Evolutionary conservation across 2,329 filamentous ascomycete genomes (phyloP), one percentile per base, ranked within the genome.

Genomic region (Rutstroemia sp.): DNA sequence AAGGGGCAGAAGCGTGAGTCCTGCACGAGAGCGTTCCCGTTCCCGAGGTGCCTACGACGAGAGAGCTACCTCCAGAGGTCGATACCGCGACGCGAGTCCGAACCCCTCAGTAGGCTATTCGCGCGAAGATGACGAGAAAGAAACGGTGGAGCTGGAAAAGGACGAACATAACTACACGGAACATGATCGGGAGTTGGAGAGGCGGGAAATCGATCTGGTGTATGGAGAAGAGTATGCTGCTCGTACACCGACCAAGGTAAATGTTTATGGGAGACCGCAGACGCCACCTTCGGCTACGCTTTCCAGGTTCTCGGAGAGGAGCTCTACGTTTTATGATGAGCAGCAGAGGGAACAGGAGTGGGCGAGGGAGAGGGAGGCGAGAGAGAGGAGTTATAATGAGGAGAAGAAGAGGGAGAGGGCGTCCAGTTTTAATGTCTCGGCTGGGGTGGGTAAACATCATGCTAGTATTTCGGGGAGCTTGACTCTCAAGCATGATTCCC

Each of bases 1-100:
- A 10, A 56, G 64, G 42, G 64, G 61, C 12, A 61, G 67, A 16
- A 67, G 64, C 42, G 65, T 63, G 48, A 66, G 63, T 9, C 67
- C 67, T 25, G 67, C 67, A 4, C 53, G 67, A 10, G 64, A 66
- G 27, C 54, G 60, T 38, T 66, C 64, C 2, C 54, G 61, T 37
- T 60, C 60, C 3, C 48, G 64, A 25, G 58, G 58, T n/a, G 60
- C 61, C 2, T 45, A 54, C 23, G 54, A 55, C 23, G 54, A 59
- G 37, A 45, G 52, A 25, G 56, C 55, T 41, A 58, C 50, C 2
- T 56, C 39, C 25, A 38, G 58, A 30, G 59, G 59, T 21, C 48
- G 62, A 47, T 52, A 34, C 45, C 17, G 55, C 27, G 44, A 46
- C 48, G 48, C 17, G 19, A 25, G 45, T 5, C 41, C 39, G 14